Evolutionary conservation across 1,284 basidiomycete genomes (phyloP).

Genomic region (Fomitopsis palustris): DNA sequence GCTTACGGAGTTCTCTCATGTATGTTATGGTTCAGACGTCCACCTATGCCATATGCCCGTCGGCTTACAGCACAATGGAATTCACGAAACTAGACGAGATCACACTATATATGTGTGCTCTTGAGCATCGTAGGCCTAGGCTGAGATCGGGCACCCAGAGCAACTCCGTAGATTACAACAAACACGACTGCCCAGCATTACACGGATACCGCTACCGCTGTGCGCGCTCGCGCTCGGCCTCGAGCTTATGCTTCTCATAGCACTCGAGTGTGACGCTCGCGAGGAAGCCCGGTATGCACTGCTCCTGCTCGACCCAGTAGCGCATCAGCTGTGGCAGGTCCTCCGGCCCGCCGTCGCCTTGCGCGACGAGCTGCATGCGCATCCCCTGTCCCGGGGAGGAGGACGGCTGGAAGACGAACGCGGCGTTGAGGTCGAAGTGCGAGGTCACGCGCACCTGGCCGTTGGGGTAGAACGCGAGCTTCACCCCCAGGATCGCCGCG

Average conservation of each 20-base stretch:
- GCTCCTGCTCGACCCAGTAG: slow-evolving; percentile 70
- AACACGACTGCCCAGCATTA: no score
- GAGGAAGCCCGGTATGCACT: slow-evolving; percentile 74
- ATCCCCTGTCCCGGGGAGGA: slow-evolving; percentile 28
- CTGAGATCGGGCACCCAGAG: no score
- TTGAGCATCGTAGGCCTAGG: no score
- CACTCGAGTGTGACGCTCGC: slow-evolving; percentile 74
- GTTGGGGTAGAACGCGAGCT: slow-evolving; percentile 80
- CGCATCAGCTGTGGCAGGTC: slow-evolving; percentile 64
- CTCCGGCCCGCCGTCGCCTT: slow-evolving; percentile 66
- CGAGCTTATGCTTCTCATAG: slow-evolving; percentile 46
- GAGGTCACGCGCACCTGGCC: slow-evolving; percentile 82
- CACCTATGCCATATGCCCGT: no score
- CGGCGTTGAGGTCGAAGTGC: slow-evolving; percentile 69
- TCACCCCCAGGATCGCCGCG: slow-evolving; percentile 78
- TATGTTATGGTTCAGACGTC: neutral
- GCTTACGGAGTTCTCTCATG: no score
- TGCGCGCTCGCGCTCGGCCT: slow-evolving; percentile 5
- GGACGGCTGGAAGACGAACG: slow-evolving; percentile 69
- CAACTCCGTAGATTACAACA: no score
- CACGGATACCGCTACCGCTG: neutral
- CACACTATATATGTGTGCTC: no score
- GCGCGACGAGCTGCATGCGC: slow-evolving; percentile 66
- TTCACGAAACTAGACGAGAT: no score
- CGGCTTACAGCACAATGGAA: no score